Evolutionary conservation across 257 asterid species (phyloP).

Genomic region (Solanum sejunctum): DNA sequence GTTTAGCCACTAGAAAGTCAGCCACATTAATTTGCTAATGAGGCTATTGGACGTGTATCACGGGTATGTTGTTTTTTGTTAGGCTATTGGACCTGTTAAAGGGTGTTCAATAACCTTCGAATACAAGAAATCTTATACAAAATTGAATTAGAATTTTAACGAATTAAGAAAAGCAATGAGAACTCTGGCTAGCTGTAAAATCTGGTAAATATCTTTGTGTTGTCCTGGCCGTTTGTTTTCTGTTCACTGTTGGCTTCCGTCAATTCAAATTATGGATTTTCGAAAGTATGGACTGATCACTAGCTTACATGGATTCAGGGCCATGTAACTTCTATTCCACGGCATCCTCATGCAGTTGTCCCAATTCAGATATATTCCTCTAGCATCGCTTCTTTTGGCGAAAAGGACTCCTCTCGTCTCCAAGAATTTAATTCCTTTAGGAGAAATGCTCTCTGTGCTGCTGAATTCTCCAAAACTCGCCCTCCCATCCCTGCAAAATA

Average conservation of each 20-base stretch:
- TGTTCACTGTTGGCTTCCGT: neutral
- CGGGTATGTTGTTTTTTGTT: no score
- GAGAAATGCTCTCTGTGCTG: constrained; percentile 35
- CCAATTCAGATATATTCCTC: constrained; percentile 57
- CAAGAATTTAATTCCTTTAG: constrained; percentile 44
- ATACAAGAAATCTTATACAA: neutral
- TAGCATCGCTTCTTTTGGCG: constrained; percentile 19
- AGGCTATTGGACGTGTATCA: neutral
- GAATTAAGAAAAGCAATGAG: neutral
- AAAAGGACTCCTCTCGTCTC: constrained; percentile 13
- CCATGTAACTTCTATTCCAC: constrained; percentile 49
- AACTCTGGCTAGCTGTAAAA: neutral
- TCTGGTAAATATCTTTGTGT: neutral
- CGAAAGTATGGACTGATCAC: neutral
- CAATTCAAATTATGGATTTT: neutral
- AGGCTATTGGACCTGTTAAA: neutral
- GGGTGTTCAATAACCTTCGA: neutral
- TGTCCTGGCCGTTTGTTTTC: neutral
- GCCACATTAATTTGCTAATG: neutral
- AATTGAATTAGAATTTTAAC: neutral
- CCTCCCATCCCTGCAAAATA: constrained; percentile 46
- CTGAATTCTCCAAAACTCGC: constrained; percentile 38
- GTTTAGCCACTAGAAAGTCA: neutral
- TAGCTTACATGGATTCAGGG: constrained; percentile 37
- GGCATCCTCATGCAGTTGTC: constrained; percentile 42